Evolutionary conservation across 768 basidiomycete species (phyloP).

Genomic region (Daedaleopsis nitida): DNA sequence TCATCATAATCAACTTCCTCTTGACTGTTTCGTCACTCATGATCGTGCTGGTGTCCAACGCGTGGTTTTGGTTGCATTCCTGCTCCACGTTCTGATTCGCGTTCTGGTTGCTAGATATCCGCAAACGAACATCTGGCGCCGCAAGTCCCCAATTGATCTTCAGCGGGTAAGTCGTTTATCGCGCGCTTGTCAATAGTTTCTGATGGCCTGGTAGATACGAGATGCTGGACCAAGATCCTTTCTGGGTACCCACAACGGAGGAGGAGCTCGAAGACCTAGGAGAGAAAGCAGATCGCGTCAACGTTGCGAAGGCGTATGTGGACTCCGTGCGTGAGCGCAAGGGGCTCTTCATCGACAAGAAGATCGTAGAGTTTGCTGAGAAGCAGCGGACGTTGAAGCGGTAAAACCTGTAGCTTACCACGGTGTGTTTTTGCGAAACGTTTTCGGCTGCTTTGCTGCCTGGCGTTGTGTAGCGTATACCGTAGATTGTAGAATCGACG

Average conservation of each 20-base stretch:
- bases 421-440: too few species aligned
- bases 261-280: slow-evolving; percentile 97
- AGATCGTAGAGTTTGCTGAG: slow-evolving; percentile 94
- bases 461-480: too few species aligned
- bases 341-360: slow-evolving; percentile 93
- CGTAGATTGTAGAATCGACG: too few species aligned
- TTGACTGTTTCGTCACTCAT: too few species aligned
- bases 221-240: slow-evolving; percentile 90
- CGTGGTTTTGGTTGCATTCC: neutral
- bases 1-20: too few species aligned
- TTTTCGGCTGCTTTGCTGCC: too few species aligned
- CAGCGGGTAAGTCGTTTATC: slow-evolving; percentile 66
- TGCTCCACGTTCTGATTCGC: slow-evolving; percentile 1
- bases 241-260: slow-evolving; percentile 97
- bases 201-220: slow-evolving; percentile 64
- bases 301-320: slow-evolving; percentile 93
- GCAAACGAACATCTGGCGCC: slow-evolving; percentile 94
- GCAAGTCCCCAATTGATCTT: slow-evolving; percentile 98
- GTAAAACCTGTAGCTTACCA: slow-evolving; percentile 14
- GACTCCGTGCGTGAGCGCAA: slow-evolving; percentile 89
- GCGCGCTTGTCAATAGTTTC: slow-evolving; percentile 13
- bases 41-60: too few species aligned
- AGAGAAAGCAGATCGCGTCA: slow-evolving; percentile 90
- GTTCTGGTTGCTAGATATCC: slow-evolving; percentile 65
- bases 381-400: slow-evolving; percentile 88